Base-by-base conservation (phyloP, 2,329 filamentous ascomycete species). In the Davidsoniella australis region DNA sequence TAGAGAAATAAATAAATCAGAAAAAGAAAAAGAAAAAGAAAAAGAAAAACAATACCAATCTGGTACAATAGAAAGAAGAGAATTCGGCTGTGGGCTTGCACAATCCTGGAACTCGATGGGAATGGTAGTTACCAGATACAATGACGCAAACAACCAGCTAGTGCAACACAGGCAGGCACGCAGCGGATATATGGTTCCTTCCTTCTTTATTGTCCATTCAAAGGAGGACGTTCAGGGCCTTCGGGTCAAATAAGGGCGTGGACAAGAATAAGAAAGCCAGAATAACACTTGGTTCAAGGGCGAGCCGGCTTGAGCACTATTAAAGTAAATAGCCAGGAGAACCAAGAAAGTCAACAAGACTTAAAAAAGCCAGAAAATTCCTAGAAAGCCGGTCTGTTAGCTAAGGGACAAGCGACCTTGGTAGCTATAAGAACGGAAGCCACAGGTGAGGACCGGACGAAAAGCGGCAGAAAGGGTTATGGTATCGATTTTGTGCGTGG, bases 121-220 rank as follows among this genome's bases (percentile, higher is more conserved):
- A 46, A 46, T 39, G 44, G 16, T 12, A 38, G 37, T 46, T 46
- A 18, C 44, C 24, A 18, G n/a, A 18, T 24, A 38, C 44, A 46
- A 46, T 46, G 29, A 23, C 23, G 17, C 16, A 24, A 29, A 14
- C 16, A 46, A 46, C 44, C 10, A 41, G 18, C 29, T 18, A 23
- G 16, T n/a, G 10, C 44, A 46, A 38, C 18, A 33, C 16, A 46
- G 44, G 17, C 36, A 46, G 44, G 44, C 38, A 46, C 38, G 44
- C 33, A 37, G 29, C 23, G 38, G 44, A 46, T 46, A 46, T 46
- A 46, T 46, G 29, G 44, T 12, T 18, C 20, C 24, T 45, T 46
- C 17, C 44, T 46, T 46, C 29, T 24, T 46, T 39, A 23, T 18
- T 46, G 36, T 38, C 29, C 44, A 23, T 37, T 4, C 17, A 9